Percentiles rank a stretch among this genome's conserved stretches.
These are phyloP conservation scores for Aphanoascus verrucosus DNA, from an alignment of 2,329 filamentous ascomycete species.

Conservation along the genomic window DNA sequence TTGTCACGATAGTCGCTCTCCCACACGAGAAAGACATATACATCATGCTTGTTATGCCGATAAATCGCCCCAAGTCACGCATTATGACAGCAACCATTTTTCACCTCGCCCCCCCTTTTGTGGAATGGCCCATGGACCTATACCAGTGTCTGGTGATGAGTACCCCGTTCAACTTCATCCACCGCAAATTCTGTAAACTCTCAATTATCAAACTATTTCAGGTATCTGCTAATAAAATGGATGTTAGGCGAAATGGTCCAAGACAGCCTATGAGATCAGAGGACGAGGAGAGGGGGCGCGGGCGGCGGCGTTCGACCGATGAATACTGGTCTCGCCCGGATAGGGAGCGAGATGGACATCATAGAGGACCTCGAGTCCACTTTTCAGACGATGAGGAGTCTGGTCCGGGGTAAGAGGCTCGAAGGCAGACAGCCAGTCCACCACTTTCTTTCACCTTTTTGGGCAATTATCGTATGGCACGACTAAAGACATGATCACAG, in stretches of 20 bases:
- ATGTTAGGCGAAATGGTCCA: background rate
- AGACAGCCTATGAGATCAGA: background rate
- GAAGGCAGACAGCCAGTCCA: background rate
- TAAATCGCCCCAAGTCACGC: background rate
- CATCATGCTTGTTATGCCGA: background rate
- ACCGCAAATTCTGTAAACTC: background rate
- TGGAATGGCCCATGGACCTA: background rate
- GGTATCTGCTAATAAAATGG: background rate
- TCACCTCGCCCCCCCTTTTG: background rate
- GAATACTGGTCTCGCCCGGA: background rate
- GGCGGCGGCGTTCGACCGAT: background rate
- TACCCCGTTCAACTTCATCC: background rate
- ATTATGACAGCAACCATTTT: background rate
- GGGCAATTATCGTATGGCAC: background rate
- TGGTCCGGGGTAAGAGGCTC: conserved; percentile 6
- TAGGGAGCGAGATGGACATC: background rate
- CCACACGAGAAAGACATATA: background rate
- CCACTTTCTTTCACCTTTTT: background rate
- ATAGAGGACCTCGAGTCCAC: background rate
- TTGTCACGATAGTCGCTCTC: background rate
- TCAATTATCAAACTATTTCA: too few species aligned
- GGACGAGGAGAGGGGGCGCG: background rate
- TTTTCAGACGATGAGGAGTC: conserved; percentile 6
- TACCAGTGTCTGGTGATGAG: background rate
- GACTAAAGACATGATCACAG: background rate